phyloP scores from a whole-genome alignment of 2,329 filamentous ascomycete genomes.

The Ceratocystis diversiconidia region DNA sequence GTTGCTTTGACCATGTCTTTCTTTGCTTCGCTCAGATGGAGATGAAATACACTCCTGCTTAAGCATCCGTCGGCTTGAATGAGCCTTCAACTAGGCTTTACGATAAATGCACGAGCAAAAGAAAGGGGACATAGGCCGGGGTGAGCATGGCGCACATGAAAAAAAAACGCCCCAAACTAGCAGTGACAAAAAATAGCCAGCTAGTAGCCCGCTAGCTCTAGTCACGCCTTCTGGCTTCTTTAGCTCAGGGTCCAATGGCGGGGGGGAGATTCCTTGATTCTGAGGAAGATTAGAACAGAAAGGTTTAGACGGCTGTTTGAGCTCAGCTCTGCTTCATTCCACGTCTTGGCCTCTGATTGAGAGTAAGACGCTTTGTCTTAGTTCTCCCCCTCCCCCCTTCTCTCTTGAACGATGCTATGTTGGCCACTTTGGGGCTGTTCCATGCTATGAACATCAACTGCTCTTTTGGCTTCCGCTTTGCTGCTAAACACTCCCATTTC shows the following conservation, averaged over 20 bases:
- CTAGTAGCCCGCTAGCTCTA: background rate
- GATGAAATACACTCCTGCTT: background rate
- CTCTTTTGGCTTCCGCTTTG: background rate
- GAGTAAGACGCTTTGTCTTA: background rate
- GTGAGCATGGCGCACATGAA: background rate
- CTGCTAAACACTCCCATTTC: background rate
- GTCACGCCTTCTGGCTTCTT: background rate
- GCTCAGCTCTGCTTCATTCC: background rate
- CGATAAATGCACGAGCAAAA: background rate
- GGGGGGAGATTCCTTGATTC: background rate
- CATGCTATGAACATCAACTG: background rate
- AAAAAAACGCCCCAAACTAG: background rate
- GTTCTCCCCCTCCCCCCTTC: background rate
- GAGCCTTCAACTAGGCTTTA: background rate
- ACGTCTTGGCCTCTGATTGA: background rate
- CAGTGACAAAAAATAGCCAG: background rate
- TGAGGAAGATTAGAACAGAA: background rate
- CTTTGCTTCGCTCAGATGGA: background rate
- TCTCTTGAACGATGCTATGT: background rate
- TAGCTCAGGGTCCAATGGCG: background rate
- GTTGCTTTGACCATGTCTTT: background rate
- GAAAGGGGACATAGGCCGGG: background rate
- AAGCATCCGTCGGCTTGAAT: background rate
- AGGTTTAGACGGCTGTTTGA: background rate
- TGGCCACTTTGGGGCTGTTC: background rate